These are phyloP conservation scores for Potentilla sterilis DNA, from an alignment of 306 rosid genomes.

Conservation along the genomic window DNA sequence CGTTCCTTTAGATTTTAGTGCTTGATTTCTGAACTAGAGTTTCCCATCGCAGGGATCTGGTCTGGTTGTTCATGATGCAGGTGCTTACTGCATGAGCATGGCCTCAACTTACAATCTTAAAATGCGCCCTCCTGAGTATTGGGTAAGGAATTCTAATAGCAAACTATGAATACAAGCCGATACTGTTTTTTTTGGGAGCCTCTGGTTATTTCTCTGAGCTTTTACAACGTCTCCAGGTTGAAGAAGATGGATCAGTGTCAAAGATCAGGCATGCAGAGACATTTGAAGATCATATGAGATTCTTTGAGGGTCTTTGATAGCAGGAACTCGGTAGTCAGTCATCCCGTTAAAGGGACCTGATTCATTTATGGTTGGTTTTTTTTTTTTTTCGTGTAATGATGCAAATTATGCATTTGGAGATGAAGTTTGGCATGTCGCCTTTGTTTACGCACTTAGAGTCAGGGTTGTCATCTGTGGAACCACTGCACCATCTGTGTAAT, in stretches of 20 bases:
- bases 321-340: not conserved
- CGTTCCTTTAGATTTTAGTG: constrained; percentile 1
- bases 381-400: not conserved
- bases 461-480: not conserved
- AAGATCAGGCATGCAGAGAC: constrained; percentile 89
- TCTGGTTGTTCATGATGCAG: constrained; percentile 95
- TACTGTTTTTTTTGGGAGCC: not conserved
- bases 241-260: constrained; percentile 72
- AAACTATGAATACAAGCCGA: not conserved
- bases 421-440: not conserved
- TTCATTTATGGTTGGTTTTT: not conserved
- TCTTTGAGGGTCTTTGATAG: constrained; percentile 73
- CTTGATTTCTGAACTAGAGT: constrained; percentile 19
- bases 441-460: not conserved
- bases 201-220: not conserved
- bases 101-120: constrained; percentile 95
- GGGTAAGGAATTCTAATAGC: constrained; percentile 47
- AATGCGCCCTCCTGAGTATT: constrained; percentile 96
- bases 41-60: constrained; percentile 75
- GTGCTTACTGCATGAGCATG: constrained; percentile 99
- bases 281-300: constrained; percentile 73
- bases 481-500: not conserved
- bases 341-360: not conserved
- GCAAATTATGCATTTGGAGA: constrained; percentile 4
- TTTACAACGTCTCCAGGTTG: constrained; percentile 47